A percentile compares a stretch with the other conserved stretches of the same genome.
Conservation (phyloP, 2,329 filamentous ascomycete genomes). For the Colletotrichum camelliae region DNA sequence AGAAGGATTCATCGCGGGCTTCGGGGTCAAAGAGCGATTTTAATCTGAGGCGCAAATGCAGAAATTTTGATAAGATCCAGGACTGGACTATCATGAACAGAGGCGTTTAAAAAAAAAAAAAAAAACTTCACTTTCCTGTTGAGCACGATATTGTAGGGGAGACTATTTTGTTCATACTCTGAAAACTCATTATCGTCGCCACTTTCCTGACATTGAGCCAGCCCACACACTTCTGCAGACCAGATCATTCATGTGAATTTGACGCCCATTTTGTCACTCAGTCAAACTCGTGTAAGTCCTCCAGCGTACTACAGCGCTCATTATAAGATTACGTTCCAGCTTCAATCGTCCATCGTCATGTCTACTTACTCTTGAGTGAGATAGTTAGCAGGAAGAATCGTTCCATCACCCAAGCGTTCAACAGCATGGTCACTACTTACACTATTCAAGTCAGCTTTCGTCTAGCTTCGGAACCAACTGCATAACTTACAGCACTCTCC, state of each 20-base stretch:
- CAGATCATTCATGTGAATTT: background rate
- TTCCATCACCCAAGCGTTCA: background rate
- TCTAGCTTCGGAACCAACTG: background rate
- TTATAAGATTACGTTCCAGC: background rate
- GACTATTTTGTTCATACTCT: no score
- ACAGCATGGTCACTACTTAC: background rate
- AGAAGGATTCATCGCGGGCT: background rate
- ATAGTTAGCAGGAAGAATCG: background rate
- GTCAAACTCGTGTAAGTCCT: background rate
- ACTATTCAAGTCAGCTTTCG: background rate
- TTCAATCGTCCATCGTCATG: background rate
- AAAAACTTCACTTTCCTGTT: fast-evolving
- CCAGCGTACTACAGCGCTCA: background rate
- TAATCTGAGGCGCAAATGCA: background rate
- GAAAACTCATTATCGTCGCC: background rate
- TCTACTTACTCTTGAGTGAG: background rate
- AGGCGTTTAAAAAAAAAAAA: background rate
- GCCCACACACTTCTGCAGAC: background rate
- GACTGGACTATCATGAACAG: background rate
- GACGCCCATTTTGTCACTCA: background rate
- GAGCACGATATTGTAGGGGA: background rate
- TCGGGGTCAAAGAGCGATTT: background rate
- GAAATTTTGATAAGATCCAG: background rate
- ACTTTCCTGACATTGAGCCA: background rate
- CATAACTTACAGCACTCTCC: background rate